A percentile compares a stretch with the other conserved stretches of the same genome.
These are phyloP conservation scores for Funneliformis mosseae DNA, from an alignment of 192 early-diverging fungal species.

Conservation along the genomic window DNA sequence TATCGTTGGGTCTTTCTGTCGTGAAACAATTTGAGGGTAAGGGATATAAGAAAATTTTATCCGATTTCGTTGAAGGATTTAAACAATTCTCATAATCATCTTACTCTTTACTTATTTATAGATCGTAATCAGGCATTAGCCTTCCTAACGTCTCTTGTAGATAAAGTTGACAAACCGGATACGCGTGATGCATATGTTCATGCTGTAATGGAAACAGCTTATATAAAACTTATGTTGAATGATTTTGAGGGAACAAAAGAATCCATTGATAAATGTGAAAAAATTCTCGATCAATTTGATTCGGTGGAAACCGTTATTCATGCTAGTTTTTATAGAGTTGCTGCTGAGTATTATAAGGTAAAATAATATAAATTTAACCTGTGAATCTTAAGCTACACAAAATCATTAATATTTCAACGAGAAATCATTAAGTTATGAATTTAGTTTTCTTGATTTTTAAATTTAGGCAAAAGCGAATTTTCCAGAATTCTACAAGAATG, in stretches of 20 bases:
- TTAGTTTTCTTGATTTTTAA: not conserved
- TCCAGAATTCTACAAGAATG: slow-evolving; percentile 94
- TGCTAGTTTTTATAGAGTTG: slow-evolving; percentile 92
- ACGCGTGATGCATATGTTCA: slow-evolving; percentile 82
- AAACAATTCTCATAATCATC: not conserved
- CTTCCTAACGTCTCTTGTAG: slow-evolving; percentile 73
- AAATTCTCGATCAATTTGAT: slow-evolving; percentile 73
- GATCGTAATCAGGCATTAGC: slow-evolving; percentile 68
- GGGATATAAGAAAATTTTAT: slow-evolving; percentile 22
- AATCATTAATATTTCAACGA: too few relatives aligned
- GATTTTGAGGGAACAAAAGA: slow-evolving; percentile 84
- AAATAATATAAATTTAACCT: slow-evolving; percentile 2
- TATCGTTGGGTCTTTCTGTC: slow-evolving; percentile 78
- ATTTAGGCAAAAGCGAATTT: slow-evolving; percentile 82
- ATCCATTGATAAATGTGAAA: slow-evolving; percentile 84
- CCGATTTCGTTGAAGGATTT: not conserved
- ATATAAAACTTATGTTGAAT: slow-evolving; percentile 76
- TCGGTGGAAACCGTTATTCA: slow-evolving; percentile 86
- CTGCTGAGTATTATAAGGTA: slow-evolving; percentile 96
- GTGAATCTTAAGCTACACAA: not conserved
- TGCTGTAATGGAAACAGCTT: slow-evolving; percentile 84
- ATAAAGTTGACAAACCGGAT: slow-evolving; percentile 70
- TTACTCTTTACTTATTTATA: slow-evolving; percentile 34
- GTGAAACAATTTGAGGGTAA: slow-evolving; percentile 74
- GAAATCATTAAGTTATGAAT: slow-evolving; percentile 5